phyloP scores from a whole-genome alignment of 1,284 basidiomycete species.

The Ganoderma resinaceum region DNA sequence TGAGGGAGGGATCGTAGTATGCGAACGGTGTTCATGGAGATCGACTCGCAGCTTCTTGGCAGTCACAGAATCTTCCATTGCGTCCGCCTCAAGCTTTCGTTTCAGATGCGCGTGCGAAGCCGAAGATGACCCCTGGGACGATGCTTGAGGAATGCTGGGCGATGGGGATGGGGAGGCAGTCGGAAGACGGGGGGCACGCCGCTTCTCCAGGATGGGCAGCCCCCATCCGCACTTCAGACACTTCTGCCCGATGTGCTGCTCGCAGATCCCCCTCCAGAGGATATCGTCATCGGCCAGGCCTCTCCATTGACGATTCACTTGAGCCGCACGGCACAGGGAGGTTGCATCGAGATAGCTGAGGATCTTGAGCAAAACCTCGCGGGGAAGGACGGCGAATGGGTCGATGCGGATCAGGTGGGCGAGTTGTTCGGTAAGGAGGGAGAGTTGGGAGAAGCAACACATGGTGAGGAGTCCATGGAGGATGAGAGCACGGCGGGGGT shows the following conservation, averaged over 20 bases:
- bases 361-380: conserved; percentile 90
- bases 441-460: conserved; percentile 99
- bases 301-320: conserved; percentile 91
- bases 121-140: conserved; percentile 24
- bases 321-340: conserved; percentile 94
- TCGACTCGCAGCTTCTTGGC: conserved; percentile 60
- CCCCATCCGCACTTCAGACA: conserved; percentile 99
- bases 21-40: conserved; percentile 14
- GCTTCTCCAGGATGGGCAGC: conserved; percentile 88
- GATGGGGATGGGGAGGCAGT: conserved; percentile 43
- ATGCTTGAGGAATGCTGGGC: conserved; percentile 23
- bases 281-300: conserved; percentile 94
- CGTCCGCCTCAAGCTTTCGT: conserved; percentile 41
- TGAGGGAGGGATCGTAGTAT: conserved; percentile 11
- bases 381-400: conserved; percentile 91
- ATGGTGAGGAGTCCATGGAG: conserved; percentile 98
- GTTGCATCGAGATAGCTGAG: conserved; percentile 95
- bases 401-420: conserved; percentile 94
- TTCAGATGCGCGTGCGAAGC: conserved; percentile 24
- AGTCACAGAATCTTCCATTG: conserved; percentile 35
- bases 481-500: conserved; percentile 90
- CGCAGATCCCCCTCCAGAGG: conserved; percentile 96
- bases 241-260: conserved; percentile 98
- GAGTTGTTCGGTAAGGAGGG: conserved; percentile 93
- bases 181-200: conserved; percentile 52